These are phyloP conservation scores for Coemansia sp. DNA, from an alignment of 192 early-diverging fungal genomes.

Conservation along the genomic window DNA sequence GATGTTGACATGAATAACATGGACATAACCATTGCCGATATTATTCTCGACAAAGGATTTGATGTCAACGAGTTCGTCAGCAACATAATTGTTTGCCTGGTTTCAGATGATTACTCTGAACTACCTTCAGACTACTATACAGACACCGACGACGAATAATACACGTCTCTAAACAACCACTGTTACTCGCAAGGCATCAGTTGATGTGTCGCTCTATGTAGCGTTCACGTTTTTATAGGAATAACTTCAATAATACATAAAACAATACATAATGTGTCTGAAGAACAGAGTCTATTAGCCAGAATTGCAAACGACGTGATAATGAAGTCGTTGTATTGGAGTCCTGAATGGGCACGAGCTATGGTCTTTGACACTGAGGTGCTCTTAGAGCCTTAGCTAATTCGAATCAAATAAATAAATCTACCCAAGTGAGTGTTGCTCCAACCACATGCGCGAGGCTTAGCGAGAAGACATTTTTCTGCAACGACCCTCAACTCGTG, in stretches of 20 bases:
- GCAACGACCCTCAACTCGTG: too few species aligned
- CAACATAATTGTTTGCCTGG: neutral
- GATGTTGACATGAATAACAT: slow-evolving; percentile 19
- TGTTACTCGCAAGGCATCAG: too few species aligned
- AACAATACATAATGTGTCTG: neutral
- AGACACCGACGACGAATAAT: neutral
- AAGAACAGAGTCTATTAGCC: neutral
- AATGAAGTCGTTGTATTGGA: too few species aligned
- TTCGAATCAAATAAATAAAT: too few species aligned
- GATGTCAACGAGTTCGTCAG: neutral
- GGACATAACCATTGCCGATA: slow-evolving; percentile 90
- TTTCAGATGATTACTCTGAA: neutral
- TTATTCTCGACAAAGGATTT: neutral
- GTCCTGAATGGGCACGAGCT: too few species aligned
- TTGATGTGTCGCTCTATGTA: neutral
- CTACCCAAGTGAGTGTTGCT: too few species aligned
- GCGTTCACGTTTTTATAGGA: neutral
- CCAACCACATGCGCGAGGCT: too few species aligned
- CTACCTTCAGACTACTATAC: neutral
- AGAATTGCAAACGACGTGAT: too few species aligned
- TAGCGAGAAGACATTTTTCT: too few species aligned
- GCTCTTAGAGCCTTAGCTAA: too few species aligned
- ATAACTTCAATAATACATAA: neutral
- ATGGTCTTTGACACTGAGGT: too few species aligned
- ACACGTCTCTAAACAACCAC: too few species aligned